A percentile compares a stretch with the other conserved stretches of the same genome.
phyloP scores from a whole-genome alignment of 306 rosid species.

The Castanea mollissima region DNA sequence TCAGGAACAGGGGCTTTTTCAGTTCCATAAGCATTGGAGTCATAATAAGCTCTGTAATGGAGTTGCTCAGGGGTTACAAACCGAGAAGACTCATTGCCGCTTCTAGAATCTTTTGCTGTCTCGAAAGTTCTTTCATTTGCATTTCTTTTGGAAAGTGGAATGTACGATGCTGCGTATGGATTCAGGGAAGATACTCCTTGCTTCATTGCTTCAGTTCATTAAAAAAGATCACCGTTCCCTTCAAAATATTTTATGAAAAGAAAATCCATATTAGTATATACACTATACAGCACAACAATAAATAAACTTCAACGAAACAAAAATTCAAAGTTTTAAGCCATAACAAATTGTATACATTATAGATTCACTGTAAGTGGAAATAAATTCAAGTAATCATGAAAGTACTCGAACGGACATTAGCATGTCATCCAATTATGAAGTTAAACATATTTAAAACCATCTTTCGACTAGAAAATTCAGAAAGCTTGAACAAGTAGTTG shows the following conservation, averaged over 20 bases:
- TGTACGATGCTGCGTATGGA: conserved; percentile 70
- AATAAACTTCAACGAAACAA: background rate
- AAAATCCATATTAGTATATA: conserved; percentile 6
- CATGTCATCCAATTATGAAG: background rate
- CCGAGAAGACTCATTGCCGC: conserved; percentile 31
- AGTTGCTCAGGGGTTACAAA: conserved; percentile 39
- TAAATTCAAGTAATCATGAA: background rate
- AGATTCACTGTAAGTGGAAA: background rate
- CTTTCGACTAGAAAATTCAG: background rate
- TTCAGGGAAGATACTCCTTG: conserved; percentile 63
- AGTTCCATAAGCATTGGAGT: conserved; percentile 12
- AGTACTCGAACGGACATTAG: background rate
- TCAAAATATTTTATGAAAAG: background rate
- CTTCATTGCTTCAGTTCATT: conserved; percentile 47
- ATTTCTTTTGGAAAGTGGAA: conserved; percentile 68
- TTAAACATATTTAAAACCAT: background rate
- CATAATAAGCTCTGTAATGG: conserved; percentile 19
- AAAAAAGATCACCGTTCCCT: conserved; percentile 2
- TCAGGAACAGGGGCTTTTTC: conserved; percentile 22
- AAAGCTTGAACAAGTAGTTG: background rate
- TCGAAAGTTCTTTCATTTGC: conserved; percentile 24
- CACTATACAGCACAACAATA: background rate
- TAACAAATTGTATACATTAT: background rate
- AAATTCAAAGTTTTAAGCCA: background rate
- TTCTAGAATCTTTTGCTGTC: conserved; percentile 25